A percentile compares a stretch with the other conserved stretches of the same genome.
Evolutionary conservation across 2,329 filamentous ascomycete species (phyloP).

Genomic region (Aurifilum marmelostoma): DNA sequence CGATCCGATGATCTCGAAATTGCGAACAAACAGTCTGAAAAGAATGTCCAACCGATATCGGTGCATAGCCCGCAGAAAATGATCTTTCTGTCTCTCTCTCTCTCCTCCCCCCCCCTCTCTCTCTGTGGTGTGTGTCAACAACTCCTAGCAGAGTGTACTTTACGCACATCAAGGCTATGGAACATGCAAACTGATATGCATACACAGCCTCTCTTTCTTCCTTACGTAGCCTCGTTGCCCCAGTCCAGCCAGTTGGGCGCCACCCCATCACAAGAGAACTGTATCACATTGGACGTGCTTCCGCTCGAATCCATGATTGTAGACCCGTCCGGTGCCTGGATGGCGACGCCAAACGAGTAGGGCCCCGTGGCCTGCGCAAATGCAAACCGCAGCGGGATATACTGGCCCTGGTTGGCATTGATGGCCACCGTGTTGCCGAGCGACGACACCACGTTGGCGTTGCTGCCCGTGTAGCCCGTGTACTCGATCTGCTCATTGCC

Average conservation of each 20-base stretch:
- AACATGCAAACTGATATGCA: neutral
- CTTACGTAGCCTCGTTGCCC: neutral
- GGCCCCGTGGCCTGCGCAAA: neutral
- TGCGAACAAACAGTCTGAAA: neutral
- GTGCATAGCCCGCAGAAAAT: neutral
- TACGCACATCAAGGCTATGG: neutral
- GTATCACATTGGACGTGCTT: neutral
- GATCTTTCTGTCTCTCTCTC: no score
- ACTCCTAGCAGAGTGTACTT: neutral
- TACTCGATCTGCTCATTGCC: neutral
- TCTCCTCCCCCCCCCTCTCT: neutral
- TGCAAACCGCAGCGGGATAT: conserved; percentile 12
- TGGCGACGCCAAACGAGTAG: neutral
- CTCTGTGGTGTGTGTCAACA: neutral
- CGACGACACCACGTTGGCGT: neutral
- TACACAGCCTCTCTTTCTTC: neutral
- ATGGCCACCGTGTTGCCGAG: neutral
- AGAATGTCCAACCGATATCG: neutral
- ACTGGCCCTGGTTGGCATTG: conserved; percentile 7
- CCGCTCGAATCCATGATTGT: neutral
- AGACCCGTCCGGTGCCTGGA: conserved; percentile 12
- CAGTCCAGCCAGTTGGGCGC: neutral
- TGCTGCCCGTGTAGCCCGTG: neutral
- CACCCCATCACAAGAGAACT: neutral
- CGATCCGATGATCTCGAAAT: neutral